Conservation (phyloP, 148 eudicot genomes). For the Cornus florida region DNA sequence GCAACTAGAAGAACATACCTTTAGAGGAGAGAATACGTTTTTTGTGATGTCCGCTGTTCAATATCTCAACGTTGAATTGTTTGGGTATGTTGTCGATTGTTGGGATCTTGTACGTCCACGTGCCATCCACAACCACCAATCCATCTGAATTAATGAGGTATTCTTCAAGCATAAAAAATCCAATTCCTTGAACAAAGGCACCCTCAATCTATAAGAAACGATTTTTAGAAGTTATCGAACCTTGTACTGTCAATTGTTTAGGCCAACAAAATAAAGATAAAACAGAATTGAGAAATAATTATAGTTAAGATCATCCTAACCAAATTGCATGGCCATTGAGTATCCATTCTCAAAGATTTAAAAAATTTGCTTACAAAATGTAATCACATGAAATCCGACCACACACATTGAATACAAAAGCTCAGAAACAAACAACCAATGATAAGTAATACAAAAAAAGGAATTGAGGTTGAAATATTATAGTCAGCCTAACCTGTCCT, state of each 20-base stretch:
- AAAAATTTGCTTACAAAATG: too few species aligned
- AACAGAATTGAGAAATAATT: too few species aligned
- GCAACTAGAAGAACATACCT: slow-evolving; percentile 34
- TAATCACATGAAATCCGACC: not conserved
- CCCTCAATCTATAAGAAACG: slow-evolving; percentile 72
- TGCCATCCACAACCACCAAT: slow-evolving; percentile 56
- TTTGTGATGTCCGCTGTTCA: slow-evolving; percentile 77
- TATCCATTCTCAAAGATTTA: too few species aligned
- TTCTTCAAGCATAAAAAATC: slow-evolving; percentile 90
- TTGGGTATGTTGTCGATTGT: slow-evolving; percentile 83
- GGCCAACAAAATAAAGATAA: not conserved
- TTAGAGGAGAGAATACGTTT: slow-evolving; percentile 85
- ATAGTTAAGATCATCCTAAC: too few species aligned
- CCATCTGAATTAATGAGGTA: slow-evolving; percentile 67
- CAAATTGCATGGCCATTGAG: too few species aligned
- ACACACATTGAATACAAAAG: not conserved
- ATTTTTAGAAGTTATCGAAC: not conserved
- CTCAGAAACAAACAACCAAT: not conserved
- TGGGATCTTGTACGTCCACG: slow-evolving; percentile 94
- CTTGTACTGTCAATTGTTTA: not conserved
- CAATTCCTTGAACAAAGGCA: slow-evolving; percentile 90
- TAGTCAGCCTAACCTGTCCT: slow-evolving; percentile 67
- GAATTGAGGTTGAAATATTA: not conserved
- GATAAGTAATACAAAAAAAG: not conserved
- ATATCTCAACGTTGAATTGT: slow-evolving; percentile 66